Evolutionary conservation across 139 green algal genomes (phyloP).

Genomic region (Limnomonas spitsbergensis): DNA sequence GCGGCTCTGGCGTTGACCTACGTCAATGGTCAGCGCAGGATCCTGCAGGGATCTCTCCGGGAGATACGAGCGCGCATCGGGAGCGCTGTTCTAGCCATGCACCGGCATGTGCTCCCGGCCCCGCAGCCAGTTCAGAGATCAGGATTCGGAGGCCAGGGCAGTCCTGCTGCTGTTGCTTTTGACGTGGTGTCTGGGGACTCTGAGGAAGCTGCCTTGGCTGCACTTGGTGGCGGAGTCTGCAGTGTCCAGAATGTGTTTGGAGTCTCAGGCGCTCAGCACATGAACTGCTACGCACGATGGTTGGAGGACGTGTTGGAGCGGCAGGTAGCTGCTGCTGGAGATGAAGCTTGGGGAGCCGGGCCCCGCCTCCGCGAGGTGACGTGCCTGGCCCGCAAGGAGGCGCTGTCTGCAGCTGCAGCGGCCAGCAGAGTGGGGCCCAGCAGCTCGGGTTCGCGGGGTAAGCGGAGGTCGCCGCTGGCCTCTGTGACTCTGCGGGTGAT

Average conservation of each 20-base stretch:
- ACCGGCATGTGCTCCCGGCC: not conserved
- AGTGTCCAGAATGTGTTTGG: not conserved
- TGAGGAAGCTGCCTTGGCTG: conserved; percentile 1
- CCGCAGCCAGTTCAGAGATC: not conserved
- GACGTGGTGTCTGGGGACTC: not conserved
- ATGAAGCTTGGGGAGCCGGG: too few species aligned
- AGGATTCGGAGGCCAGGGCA: too few species aligned
- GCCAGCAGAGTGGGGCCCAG: not conserved
- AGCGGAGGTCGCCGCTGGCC: conserved; percentile 6
- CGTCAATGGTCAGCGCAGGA: not conserved
- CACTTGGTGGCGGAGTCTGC: not conserved
- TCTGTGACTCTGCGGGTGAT: not conserved
- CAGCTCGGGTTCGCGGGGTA: not conserved
- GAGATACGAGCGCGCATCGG: not conserved
- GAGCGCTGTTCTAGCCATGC: not conserved
- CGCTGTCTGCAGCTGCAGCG: not conserved
- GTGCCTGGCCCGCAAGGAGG: not conserved
- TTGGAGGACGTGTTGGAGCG: too few species aligned
- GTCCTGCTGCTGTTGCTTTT: not conserved
- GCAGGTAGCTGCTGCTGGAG: too few species aligned
- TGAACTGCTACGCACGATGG: not conserved
- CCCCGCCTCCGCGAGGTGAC: not conserved
- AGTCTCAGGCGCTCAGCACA: not conserved
- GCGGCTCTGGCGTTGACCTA: not conserved
- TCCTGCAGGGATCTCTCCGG: not conserved